Evolutionary conservation across 2,329 filamentous ascomycete species (phyloP), one percentile per base, ranked within the genome.

Genomic region (Bimuria novae-zelandiae): DNA sequence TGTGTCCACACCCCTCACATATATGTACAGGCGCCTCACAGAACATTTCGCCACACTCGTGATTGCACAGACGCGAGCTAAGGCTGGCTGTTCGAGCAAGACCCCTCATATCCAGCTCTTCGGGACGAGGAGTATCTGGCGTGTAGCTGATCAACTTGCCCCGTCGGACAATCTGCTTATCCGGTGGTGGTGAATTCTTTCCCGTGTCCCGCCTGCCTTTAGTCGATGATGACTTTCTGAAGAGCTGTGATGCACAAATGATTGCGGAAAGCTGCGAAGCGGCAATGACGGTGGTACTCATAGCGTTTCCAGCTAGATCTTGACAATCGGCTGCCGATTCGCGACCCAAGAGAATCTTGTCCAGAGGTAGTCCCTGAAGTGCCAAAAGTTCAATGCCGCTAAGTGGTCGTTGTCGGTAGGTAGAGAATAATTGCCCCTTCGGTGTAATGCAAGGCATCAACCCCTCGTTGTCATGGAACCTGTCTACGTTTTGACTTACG

Each of bases 401-500:
- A 2, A 92, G 60, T 0, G 83, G 79, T 0, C 85, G 80, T 17
- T 84, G 84, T 54, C 84, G 79, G 47, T 82, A 79, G 0, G 85
- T 86, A 1, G 86, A 68, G 58, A 83, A 89, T 1, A 82, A 81
- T 7, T 83, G 77, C 0, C 87, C 88, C 5, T 67, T 76, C 0
- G 89, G 89, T 0, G 89, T 90, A 8, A 92, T 76, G 63, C 89
- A 92, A 0, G 83, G 80, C 2, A 83, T 76, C 5, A 89, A 77
- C 0, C 89, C 89, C 35, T 81, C 71, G 0, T 69, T 69, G 45
- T 83, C 79, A 1, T 70, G 71, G 10, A 80, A 79, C 12, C 88
- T 78, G 63, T 90, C 86, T 7, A 90, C 79, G 47, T 91, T 92
- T 63, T 92, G 89, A 5, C 86, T 89, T 0, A 90, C 73, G 54